Conservation (phyloP, 176 grass and related monocot species). For the Microstegium vimineum region DNA sequence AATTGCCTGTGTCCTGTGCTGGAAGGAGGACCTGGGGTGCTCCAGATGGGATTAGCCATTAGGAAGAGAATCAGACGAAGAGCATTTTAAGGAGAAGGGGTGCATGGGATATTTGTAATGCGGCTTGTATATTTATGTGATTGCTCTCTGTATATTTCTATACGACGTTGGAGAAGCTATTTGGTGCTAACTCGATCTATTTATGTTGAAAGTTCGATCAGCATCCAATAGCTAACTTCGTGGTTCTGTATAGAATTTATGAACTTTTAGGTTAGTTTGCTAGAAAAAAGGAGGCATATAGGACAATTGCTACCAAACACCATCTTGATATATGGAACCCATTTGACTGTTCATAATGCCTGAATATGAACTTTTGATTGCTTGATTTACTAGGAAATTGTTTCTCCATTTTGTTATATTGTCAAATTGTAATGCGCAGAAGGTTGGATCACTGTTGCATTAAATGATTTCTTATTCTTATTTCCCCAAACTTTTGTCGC, state of each 20-base stretch:
- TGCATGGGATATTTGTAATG: background rate
- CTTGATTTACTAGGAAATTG: background rate
- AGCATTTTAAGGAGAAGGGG: background rate
- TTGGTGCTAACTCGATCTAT: background rate
- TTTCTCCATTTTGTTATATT: background rate
- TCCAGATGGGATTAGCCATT: background rate
- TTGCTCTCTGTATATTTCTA: background rate
- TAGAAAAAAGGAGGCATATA: constrained; percentile 1
- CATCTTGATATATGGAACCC: background rate
- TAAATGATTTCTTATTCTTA: background rate
- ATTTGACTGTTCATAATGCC: background rate
- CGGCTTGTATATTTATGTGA: background rate
- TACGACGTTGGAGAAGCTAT: background rate
- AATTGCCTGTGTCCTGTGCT: background rate
- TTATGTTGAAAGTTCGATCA: background rate
- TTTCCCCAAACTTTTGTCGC: background rate
- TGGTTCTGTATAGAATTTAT: background rate
- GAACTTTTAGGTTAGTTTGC: background rate
- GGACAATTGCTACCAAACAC: background rate
- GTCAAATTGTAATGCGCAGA: background rate
- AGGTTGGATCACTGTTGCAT: background rate
- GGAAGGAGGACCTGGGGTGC: background rate
- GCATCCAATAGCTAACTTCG: background rate
- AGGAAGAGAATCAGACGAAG: background rate
- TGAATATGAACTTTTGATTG: background rate